phyloP scores from a whole-genome alignment of 768 basidiomycete species.

The Phaeotremella fagi region DNA sequence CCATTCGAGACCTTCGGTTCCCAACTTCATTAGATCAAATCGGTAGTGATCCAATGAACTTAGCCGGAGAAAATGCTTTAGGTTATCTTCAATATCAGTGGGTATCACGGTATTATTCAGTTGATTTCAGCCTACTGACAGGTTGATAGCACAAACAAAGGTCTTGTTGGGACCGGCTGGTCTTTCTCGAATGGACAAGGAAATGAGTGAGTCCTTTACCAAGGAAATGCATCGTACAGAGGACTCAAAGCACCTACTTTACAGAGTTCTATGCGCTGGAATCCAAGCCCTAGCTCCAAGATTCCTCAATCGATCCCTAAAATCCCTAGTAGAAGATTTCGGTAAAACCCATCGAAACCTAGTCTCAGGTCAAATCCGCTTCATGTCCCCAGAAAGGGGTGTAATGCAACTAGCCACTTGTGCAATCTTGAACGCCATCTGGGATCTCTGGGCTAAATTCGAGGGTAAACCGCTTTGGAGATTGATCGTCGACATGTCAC shows the following conservation, averaged over 20 bases:
- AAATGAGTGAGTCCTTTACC: constrained; percentile 22
- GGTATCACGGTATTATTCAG: too few relatives aligned
- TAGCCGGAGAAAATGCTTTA: constrained; percentile 24
- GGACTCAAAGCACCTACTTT: too few relatives aligned
- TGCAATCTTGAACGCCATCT: constrained; percentile 74
- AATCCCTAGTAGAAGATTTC: constrained; percentile 15
- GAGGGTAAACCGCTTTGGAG: constrained; percentile 83
- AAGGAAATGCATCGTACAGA: neutral
- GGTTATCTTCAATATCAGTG: constrained; percentile 26
- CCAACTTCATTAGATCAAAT: constrained; percentile 24
- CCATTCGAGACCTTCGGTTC: constrained; percentile 26
- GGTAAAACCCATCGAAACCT: constrained; percentile 23
- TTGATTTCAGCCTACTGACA: too few relatives aligned
- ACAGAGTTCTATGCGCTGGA: constrained; percentile 28
- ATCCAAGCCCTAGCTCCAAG: constrained; percentile 24
- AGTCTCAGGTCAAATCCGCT: constrained; percentile 24
- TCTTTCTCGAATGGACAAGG: constrained; percentile 32
- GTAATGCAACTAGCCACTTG: constrained; percentile 32
- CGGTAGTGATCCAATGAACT: constrained; percentile 31
- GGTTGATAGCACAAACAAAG: constrained; percentile 21
- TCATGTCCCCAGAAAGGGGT: constrained; percentile 33
- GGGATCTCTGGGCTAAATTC: constrained; percentile 60
- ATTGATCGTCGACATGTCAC: constrained; percentile 75
- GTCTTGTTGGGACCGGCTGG: constrained; percentile 21
- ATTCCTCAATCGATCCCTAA: constrained; percentile 24